phyloP scores from a whole-genome alignment of 2,329 filamentous ascomycete genomes.

The Lasiodiplodia citricola region DNA sequence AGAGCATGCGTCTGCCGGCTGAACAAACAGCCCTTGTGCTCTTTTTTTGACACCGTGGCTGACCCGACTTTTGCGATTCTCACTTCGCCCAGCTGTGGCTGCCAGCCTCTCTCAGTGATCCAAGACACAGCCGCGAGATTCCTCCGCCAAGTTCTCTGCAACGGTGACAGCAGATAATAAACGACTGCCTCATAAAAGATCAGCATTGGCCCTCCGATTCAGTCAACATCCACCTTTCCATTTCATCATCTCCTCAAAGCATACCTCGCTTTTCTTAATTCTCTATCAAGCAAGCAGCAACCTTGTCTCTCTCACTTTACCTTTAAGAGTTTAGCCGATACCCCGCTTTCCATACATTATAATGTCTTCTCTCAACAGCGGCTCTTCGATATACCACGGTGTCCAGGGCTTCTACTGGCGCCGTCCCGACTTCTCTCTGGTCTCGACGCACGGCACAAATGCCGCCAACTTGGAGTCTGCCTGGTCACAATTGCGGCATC shows the following conservation, averaged over 20 bases:
- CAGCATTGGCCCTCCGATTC: background rate
- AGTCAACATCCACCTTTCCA: background rate
- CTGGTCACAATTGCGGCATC: constrained; percentile 8
- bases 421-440: constrained; percentile 32
- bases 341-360: constrained; percentile 17
- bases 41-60: background rate
- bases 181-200: constrained; percentile 2
- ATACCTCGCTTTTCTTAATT: background rate
- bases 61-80: background rate
- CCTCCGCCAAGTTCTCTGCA: background rate
- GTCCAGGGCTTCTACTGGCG: constrained; percentile 40
- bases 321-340: background rate
- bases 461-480: background rate
- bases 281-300: background rate
- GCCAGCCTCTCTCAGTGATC: background rate
- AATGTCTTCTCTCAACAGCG: constrained; percentile 39
- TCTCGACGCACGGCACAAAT: constrained; percentile 34
- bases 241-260: background rate
- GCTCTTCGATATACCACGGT: constrained; percentile 37
- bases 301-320: background rate
- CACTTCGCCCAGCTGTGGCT: background rate
- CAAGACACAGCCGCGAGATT: background rate
- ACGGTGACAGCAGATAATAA: background rate
- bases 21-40: background rate
- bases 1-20: background rate